Base-by-base conservation (phyloP, 306 rosid genomes). In the Cyclanthera cordifolia region DNA sequence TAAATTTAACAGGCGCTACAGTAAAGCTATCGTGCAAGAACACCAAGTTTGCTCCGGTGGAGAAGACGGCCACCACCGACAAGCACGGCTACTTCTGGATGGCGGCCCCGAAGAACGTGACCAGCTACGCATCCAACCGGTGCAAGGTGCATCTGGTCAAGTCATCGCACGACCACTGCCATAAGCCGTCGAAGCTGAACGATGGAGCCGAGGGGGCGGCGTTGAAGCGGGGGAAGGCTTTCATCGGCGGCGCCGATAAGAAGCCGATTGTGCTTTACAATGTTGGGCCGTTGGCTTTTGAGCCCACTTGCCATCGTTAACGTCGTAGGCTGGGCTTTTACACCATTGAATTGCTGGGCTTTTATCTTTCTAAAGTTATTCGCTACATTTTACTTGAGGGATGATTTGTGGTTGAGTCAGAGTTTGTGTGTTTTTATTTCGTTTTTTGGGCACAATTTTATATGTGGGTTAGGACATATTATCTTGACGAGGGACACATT, bases 261-360 rank as follows among this genome's bases (percentile, higher is more conserved):
- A 79, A 72, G 4, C 87, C 88, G 0, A 84, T 80, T 49, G 0
- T 82, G 14, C 93, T 89, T 47, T 93, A 80, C 85, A 68, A 71
- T 15, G 96, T 84, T 24, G 95, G 90, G 5, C 96, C 96, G 9
- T 75, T 93, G 28, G 90, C 95, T 2, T 87, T 85, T 23, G 93
- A 89, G 67, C 92, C 95, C 45, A 80, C 74, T 9, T 89, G 98
- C 55, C 69, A 77, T 15, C 39, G 37, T 60, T 72, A 8, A 37
- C 6, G 8, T 34, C 41, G 41, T 28, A 1, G 41, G 41, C 7
- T 34, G 41, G 5, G 41, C 41, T 34, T 34, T 34, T 7, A 34
- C 7, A 9, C 2, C 43, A 8, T 37, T 37, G 43, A 37, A 37
- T 37, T 8, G 2, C 0, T 37, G 43, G 7, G 43, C 43, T 37